These are phyloP conservation scores for Immersiporthe knoxdaviesiana DNA, from an alignment of 2,329 filamentous ascomycete species.

Conservation along the genomic window DNA sequence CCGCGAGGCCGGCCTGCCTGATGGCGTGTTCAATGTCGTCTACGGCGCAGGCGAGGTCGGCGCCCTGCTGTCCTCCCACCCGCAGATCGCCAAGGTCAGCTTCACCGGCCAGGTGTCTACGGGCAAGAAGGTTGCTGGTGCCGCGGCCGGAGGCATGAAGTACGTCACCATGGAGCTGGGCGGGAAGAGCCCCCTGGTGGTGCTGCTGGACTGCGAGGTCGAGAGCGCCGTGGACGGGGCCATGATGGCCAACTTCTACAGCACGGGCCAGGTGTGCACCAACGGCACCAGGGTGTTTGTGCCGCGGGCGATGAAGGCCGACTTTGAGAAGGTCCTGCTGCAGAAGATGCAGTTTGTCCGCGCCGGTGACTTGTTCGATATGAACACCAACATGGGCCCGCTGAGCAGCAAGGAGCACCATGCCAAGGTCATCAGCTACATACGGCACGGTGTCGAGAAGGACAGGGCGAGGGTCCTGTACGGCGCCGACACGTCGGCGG, in stretches of 20 bases:
- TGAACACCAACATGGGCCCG: conserved; percentile 80
- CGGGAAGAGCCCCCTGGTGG: conserved; percentile 79
- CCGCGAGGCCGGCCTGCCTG: conserved; percentile 75
- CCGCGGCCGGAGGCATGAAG: conserved; percentile 80
- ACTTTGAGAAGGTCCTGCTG: conserved; percentile 70
- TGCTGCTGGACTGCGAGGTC: conserved; percentile 79
- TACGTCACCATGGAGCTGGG: conserved; percentile 92
- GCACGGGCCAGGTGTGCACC: conserved; percentile 88
- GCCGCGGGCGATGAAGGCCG: conserved; percentile 63
- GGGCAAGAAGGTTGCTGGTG: conserved; percentile 77
- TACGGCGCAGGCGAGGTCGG: conserved; percentile 81
- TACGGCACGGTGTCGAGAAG: conserved; percentile 71
- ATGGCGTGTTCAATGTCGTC: conserved; percentile 85
- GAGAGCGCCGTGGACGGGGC: conserved; percentile 84
- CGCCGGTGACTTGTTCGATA: conserved; percentile 72
- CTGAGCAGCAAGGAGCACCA: conserved; percentile 75
- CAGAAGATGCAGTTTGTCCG: conserved; percentile 73
- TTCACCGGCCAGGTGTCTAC: conserved; percentile 89
- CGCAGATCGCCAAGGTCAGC: conserved; percentile 78
- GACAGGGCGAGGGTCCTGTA: conserved; percentile 76
- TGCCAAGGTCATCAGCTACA: conserved; percentile 78
- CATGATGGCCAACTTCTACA: conserved; percentile 95
- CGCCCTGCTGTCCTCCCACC: conserved; percentile 73
- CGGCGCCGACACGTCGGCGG: conserved; percentile 67
- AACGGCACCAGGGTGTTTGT: conserved; percentile 90